Evolutionary conservation across 2,329 filamentous ascomycete species (phyloP).

Genomic region (Phoma sp.): DNA sequence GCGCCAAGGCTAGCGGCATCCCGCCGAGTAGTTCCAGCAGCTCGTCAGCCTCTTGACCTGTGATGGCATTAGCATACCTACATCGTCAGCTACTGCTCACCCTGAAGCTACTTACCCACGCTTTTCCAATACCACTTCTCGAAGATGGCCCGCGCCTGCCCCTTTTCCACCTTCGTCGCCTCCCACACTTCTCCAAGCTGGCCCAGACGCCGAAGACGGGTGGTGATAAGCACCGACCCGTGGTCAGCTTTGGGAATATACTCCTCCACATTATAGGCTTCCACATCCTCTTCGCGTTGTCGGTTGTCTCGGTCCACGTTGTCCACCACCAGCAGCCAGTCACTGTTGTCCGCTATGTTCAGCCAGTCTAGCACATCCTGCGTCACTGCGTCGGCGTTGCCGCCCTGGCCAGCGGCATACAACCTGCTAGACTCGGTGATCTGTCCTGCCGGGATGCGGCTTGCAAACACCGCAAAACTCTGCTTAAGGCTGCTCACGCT

Average conservation of each 20-base stretch:
- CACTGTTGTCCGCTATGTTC: conserved; percentile 17
- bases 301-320: conserved; percentile 29
- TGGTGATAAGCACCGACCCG: conserved; percentile 29
- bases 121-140: conserved; percentile 8
- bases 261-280: conserved; percentile 24
- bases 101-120: neutral
- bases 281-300: conserved; percentile 3
- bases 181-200: conserved; percentile 25
- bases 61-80: neutral
- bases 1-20: conserved; percentile 54
- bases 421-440: conserved; percentile 10
- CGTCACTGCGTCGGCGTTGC: conserved; percentile 13
- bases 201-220: conserved; percentile 24
- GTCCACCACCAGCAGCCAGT: conserved; percentile 32
- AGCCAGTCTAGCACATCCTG: conserved; percentile 25
- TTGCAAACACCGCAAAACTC: conserved; percentile 16
- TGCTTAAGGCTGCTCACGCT: conserved; percentile 21
- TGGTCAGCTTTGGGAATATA: conserved; percentile 28
- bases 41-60: conserved; percentile 1
- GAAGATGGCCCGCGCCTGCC: conserved; percentile 20
- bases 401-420: neutral
- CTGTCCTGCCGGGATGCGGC: conserved; percentile 18
- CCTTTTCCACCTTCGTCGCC: conserved; percentile 12
- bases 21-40: conserved; percentile 52
- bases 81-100: conserved; percentile 6